A percentile compares a stretch with the other conserved stretches of the same genome.
Evolutionary conservation across 2,329 filamentous ascomycete genomes (phyloP).

Genomic region (Corniculantispora saksenae): DNA sequence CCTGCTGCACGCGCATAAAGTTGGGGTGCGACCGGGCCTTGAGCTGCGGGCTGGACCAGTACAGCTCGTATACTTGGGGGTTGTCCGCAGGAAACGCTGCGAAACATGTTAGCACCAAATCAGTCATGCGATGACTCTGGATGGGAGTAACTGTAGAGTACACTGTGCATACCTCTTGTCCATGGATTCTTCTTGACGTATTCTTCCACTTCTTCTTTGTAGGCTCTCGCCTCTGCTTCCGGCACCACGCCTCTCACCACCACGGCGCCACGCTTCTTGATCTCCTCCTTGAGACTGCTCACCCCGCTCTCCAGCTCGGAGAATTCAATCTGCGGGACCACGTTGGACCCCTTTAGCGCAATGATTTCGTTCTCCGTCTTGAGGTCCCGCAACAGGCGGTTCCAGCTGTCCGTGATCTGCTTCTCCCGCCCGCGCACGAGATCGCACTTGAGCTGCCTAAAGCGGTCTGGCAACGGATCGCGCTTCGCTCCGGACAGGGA

Average conservation of each 20-base stretch:
- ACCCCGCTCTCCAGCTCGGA: conserved; percentile 43
- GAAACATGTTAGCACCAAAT: background rate
- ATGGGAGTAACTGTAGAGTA: background rate
- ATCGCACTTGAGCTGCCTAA: conserved; percentile 55
- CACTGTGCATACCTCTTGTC: conserved; percentile 47
- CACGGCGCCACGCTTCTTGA: conserved; percentile 61
- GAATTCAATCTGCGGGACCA: conserved; percentile 57
- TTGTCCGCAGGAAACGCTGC: conserved; percentile 65
- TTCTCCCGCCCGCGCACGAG: conserved; percentile 53
- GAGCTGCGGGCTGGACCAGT: conserved; percentile 71
- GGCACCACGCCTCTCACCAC: conserved; percentile 68
- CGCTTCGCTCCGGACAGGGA: conserved; percentile 53
- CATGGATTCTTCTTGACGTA: conserved; percentile 66
- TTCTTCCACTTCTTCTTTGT: conserved; percentile 64
- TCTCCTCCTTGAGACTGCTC: conserved; percentile 43
- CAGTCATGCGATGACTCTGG: background rate
- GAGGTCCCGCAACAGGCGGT: conserved; percentile 46
- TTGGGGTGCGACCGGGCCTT: conserved; percentile 67
- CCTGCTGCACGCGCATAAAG: conserved; percentile 60
- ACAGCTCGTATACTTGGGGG: conserved; percentile 73
- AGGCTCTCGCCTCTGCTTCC: conserved; percentile 60
- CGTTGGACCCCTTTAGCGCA: conserved; percentile 42
- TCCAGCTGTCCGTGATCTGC: conserved; percentile 50
- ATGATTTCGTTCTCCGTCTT: conserved; percentile 50
- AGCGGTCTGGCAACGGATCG: conserved; percentile 54